A percentile compares a stretch with the other conserved stretches of the same genome.
Conservation (phyloP, 1,284 basidiomycete genomes). For the Neolentinus lepideus region DNA sequence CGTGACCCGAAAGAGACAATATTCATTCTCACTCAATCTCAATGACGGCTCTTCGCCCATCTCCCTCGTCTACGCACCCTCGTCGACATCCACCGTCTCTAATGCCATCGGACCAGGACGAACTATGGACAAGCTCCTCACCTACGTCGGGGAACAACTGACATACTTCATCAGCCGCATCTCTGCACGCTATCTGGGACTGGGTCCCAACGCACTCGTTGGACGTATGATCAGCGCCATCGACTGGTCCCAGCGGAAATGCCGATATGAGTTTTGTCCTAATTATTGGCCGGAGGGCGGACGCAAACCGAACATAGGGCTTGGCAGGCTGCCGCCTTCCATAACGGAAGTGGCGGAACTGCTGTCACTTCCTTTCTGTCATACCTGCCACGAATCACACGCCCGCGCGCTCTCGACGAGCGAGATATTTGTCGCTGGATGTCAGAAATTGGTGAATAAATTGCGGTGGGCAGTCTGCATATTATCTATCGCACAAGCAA, state of each 20-base stretch:
- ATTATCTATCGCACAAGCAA: not conserved
- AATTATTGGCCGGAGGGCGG: not conserved
- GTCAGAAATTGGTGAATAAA: not conserved
- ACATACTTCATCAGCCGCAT: not conserved
- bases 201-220: not conserved
- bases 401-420: not conserved
- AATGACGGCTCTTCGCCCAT: not conserved
- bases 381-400: not conserved
- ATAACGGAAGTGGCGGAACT: not conserved
- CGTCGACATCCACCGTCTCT: not conserved
- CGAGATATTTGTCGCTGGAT: not conserved
- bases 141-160: not conserved
- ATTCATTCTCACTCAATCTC: too few species aligned
- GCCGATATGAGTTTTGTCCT: not conserved
- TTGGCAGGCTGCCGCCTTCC: not conserved
- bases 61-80: not conserved
- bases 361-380: not conserved
- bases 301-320: not conserved
- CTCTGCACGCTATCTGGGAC: not conserved
- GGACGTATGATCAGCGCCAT: not conserved
- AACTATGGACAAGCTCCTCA: not conserved
- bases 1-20: too few species aligned
- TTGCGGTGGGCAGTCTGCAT: not conserved
- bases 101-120: not conserved
- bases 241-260: not conserved